Conservation (phyloP, 2,329 filamentous ascomycete species). For the Fusarium sp. region DNA sequence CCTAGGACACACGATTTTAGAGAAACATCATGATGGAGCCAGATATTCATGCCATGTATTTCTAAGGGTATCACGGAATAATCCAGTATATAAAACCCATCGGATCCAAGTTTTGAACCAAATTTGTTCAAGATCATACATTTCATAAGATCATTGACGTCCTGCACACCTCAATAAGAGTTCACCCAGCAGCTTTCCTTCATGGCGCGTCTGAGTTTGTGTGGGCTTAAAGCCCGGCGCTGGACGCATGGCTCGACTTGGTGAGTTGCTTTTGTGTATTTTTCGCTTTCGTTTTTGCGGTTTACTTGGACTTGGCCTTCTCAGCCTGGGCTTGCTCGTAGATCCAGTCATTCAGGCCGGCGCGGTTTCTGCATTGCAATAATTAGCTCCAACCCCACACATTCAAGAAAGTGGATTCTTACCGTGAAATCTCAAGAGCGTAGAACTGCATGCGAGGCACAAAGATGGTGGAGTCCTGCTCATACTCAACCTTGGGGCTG, state of each 20-base stretch:
- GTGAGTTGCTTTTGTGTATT: constrained; percentile 20
- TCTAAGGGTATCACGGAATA: constrained; percentile 40
- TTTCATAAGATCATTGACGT: constrained; percentile 19
- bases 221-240: constrained; percentile 27
- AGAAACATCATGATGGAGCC: not conserved
- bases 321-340: constrained; percentile 84
- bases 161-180: not conserved
- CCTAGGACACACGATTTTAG: not conserved
- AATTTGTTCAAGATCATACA: constrained; percentile 1
- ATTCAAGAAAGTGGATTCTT: not conserved
- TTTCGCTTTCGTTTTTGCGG: not conserved
- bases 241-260: constrained; percentile 15
- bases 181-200: not conserved
- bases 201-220: not conserved
- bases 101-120: not conserved
- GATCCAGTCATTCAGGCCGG: constrained; percentile 96
- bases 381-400: constrained; percentile 1
- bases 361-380: constrained; percentile 79
- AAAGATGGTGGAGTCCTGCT: constrained; percentile 91
- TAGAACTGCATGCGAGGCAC: constrained; percentile 72
- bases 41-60: constrained; percentile 36
- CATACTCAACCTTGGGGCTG: constrained; percentile 86
- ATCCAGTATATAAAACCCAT: constrained; percentile 23
- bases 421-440: constrained; percentile 67
- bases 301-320: constrained; percentile 57